phyloP scores from a whole-genome alignment of 495 filamentous ascomycete species.

The Annulohypoxylon moriforme region DNA sequence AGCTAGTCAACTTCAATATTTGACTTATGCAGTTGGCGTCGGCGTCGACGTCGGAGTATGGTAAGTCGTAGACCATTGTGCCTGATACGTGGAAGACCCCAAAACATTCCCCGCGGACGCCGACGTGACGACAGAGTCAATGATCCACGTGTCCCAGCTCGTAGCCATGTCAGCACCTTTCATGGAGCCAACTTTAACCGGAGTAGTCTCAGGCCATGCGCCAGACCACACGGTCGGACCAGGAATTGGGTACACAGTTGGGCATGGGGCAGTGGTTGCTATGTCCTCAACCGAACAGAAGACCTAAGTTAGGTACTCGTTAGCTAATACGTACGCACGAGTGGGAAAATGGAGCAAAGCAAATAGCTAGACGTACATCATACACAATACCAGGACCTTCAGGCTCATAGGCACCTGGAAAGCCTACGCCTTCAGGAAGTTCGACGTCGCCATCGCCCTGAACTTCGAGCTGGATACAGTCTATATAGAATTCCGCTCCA shows the following conservation, averaged over 20 bases:
- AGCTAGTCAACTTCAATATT: too few relatives aligned
- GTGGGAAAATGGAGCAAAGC: not conserved
- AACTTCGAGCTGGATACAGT: slow-evolving; percentile 60
- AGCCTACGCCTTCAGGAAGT: slow-evolving; percentile 48
- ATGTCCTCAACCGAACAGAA: slow-evolving; percentile 50
- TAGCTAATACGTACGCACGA: too few relatives aligned
- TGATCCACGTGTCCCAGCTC: slow-evolving; percentile 52
- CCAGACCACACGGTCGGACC: too few relatives aligned
- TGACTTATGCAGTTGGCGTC: slow-evolving; percentile 25
- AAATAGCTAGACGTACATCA: slow-evolving; percentile 39
- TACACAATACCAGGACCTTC: slow-evolving; percentile 49
- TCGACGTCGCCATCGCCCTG: slow-evolving; percentile 49
- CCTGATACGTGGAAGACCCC: slow-evolving; percentile 46
- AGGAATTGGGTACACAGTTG: too few relatives aligned
- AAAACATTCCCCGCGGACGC: slow-evolving; percentile 38
- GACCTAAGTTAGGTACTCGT: slow-evolving; percentile 34
- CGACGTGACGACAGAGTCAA: slow-evolving; percentile 49
- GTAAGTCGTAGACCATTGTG: slow-evolving; percentile 43
- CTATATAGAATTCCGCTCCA: slow-evolving; percentile 62
- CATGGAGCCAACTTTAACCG: slow-evolving; percentile 36
- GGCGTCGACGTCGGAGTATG: slow-evolving; percentile 2
- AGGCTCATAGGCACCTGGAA: slow-evolving; percentile 52
- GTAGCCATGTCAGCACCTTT: slow-evolving; percentile 38
- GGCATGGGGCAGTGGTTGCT: slow-evolving; percentile 2
- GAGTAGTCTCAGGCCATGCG: too few relatives aligned